A percentile compares a stretch with the other conserved stretches of the same genome.
Conservation (phyloP, 345 rosid genomes). For the Punica granatum region DNA sequence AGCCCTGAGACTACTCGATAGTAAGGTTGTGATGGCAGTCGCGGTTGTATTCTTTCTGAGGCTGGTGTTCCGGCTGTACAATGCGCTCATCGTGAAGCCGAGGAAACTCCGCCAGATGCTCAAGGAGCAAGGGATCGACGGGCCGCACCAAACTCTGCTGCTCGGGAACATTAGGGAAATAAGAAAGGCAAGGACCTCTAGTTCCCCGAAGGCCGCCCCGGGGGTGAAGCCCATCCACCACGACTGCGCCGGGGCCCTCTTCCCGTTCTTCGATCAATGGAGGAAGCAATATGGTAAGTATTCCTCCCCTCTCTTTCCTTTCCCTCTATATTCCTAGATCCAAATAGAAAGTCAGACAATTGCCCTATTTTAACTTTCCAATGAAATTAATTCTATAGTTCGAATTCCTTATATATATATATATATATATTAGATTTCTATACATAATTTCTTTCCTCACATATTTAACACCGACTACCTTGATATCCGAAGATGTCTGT, state of each 20-base stretch:
- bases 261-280: slow-evolving; percentile 10
- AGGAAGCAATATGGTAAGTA: slow-evolving; percentile 7
- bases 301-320: no score
- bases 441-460: no score
- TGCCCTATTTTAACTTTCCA: no score
- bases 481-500: no score
- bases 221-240: slow-evolving; percentile 7
- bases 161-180: slow-evolving; percentile 40
- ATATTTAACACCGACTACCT: no score
- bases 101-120: slow-evolving; percentile 22
- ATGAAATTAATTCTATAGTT: no score
- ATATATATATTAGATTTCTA: no score
- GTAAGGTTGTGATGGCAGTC: not conserved
- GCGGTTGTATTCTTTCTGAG: slow-evolving; percentile 11
- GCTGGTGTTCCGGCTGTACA: slow-evolving; percentile 13
- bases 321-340: not conserved
- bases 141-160: slow-evolving; percentile 29
- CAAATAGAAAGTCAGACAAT: no score
- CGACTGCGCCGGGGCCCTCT: slow-evolving; percentile 9
- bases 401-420: no score
- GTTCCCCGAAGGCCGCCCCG: not conserved
- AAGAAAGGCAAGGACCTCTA: slow-evolving; percentile 13
- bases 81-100: slow-evolving; percentile 27
- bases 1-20: not conserved
- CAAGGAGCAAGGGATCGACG: slow-evolving; percentile 28